These are phyloP conservation scores for Coprinellus aureogranulatus DNA, from an alignment of 768 basidiomycete species.

Conservation along the genomic window DNA sequence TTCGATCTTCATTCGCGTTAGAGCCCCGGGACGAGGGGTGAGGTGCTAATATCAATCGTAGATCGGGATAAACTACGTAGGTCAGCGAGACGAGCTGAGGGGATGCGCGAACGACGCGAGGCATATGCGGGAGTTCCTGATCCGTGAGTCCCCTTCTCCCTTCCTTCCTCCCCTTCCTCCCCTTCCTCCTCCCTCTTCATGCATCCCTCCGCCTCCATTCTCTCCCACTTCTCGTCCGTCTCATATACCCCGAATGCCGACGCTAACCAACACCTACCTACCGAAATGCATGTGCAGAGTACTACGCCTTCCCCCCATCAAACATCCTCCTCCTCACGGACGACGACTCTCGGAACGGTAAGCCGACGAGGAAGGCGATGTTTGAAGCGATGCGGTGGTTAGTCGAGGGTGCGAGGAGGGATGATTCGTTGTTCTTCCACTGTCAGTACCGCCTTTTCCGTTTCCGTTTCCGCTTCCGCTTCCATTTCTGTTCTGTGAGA, in stretches of 20 bases:
- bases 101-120: conserved; percentile 83
- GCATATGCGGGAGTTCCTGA: conserved; percentile 67
- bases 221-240: too few species aligned
- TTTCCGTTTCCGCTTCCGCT: too few species aligned
- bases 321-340: conserved; percentile 75
- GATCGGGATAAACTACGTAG: conserved; percentile 81
- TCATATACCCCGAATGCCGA: too few species aligned
- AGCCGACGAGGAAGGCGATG: conserved; percentile 47
- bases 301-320: conserved; percentile 52
- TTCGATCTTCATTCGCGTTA: too few species aligned
- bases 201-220: too few species aligned
- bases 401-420: conserved; percentile 60
- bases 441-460: too few species aligned
- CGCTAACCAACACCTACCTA: background rate
- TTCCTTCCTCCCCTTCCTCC: too few species aligned
- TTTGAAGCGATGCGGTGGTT: conserved; percentile 56
- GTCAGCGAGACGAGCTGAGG: conserved; percentile 56
- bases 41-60: conserved; percentile 20
- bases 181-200: too few species aligned
- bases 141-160: conserved; percentile 49
- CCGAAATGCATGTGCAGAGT: conserved; percentile 13
- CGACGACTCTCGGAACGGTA: conserved; percentile 43
- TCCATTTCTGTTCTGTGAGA: too few species aligned
- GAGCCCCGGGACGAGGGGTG: too few species aligned
- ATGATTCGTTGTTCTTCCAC: conserved; percentile 80